Percentiles rank a stretch among this genome's conserved stretches.
phyloP scores from a whole-genome alignment of 805 yeast genomes.

The Barnettozyma populi region DNA sequence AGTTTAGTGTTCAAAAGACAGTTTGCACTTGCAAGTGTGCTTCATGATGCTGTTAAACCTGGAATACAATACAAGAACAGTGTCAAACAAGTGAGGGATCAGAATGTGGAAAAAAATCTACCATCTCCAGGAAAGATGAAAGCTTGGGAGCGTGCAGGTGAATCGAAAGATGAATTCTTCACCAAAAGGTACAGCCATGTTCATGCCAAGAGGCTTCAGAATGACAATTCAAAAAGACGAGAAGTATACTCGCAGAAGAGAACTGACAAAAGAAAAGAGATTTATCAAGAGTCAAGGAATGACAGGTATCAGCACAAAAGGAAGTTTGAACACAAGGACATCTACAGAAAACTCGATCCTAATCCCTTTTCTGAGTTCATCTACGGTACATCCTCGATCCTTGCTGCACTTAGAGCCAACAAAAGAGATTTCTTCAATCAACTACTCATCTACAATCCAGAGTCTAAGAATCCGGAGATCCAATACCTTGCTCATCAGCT shows the following conservation, averaged over 20 bases:
- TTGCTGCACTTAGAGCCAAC: slow-evolving; percentile 57
- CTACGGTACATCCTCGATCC: slow-evolving; percentile 71
- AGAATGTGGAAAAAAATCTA: slow-evolving; percentile 38
- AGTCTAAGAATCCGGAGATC: slow-evolving; percentile 36
- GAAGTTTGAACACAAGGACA: slow-evolving; percentile 15
- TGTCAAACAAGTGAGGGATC: neutral
- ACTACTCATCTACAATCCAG: slow-evolving; percentile 41
- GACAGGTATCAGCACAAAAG: slow-evolving; percentile 16
- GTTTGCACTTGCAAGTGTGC: neutral
- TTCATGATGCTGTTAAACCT: slow-evolving; percentile 11
- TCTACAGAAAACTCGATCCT: slow-evolving; percentile 21
- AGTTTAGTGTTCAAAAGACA: slow-evolving; percentile 6
- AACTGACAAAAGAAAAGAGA: slow-evolving; percentile 10
- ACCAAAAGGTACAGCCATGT: slow-evolving; percentile 58
- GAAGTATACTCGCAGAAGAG: slow-evolving; percentile 18
- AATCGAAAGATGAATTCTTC: slow-evolving; percentile 59
- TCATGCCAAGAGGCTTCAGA: slow-evolving; percentile 40
- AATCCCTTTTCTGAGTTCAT: slow-evolving; percentile 61
- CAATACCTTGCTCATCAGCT: slow-evolving; percentile 38
- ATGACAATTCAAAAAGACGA: slow-evolving; percentile 15
- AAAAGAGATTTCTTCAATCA: slow-evolving; percentile 49
- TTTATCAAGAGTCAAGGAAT: slow-evolving; percentile 3
- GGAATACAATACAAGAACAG: slow-evolving; percentile 10
- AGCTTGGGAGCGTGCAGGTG: slow-evolving; percentile 64
- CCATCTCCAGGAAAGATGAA: slow-evolving; percentile 37